Conservation (phyloP, 129 eudicot genomes). For the Solidago caesia region DNA sequence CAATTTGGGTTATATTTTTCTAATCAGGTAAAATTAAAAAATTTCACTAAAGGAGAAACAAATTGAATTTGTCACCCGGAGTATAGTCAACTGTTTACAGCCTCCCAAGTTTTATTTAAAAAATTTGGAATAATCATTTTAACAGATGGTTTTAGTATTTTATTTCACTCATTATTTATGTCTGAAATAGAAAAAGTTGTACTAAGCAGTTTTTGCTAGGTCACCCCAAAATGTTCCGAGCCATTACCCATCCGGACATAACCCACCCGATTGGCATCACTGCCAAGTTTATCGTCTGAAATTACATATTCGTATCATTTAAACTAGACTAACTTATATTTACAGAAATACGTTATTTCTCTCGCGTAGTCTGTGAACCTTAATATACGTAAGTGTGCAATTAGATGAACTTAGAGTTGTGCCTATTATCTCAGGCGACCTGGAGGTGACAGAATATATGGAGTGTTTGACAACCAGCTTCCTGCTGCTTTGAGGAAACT, state of each 20-base stretch:
- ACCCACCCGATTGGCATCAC: background rate
- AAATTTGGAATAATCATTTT: background rate
- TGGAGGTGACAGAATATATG: constrained; percentile 66
- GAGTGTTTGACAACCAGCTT: constrained; percentile 64
- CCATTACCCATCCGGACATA: background rate
- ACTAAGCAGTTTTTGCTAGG: background rate
- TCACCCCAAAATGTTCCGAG: background rate
- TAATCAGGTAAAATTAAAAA: background rate
- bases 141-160: background rate
- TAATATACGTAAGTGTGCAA: background rate
- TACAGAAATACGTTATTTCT: background rate
- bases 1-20: background rate
- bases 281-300: background rate
- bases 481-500: constrained; percentile 65
- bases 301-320: background rate
- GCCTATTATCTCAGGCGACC: constrained; percentile 46
- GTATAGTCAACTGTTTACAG: background rate
- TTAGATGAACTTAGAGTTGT: constrained; percentile 4
- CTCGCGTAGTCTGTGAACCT: background rate
- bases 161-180: background rate
- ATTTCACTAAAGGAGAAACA: background rate
- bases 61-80: background rate
- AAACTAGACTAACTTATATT: background rate
- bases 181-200: background rate
- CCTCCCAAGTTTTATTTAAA: background rate